Conservation (phyloP, 2,329 filamentous ascomycete genomes). For the Epichloe sibirici region DNA sequence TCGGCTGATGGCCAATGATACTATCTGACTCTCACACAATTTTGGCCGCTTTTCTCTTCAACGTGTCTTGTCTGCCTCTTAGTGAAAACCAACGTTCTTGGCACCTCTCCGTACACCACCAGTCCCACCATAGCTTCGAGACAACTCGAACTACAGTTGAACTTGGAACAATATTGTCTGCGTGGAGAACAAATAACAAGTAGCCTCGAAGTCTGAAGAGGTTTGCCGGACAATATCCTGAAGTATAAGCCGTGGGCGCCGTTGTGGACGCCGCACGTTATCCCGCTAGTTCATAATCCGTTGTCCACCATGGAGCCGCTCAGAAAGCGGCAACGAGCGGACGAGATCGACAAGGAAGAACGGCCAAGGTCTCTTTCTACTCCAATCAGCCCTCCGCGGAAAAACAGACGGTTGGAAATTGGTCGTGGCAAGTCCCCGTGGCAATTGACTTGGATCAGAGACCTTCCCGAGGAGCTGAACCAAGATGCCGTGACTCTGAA, state of each 20-base stretch:
- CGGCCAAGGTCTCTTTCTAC: constrained; percentile 17
- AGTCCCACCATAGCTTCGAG: too few species aligned
- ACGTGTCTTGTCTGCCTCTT: background rate
- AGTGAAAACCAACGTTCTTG: background rate
- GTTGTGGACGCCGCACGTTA: background rate
- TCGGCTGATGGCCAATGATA: too few species aligned
- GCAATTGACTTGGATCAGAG: constrained; percentile 56
- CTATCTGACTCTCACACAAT: too few species aligned
- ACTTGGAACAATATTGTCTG: too few species aligned
- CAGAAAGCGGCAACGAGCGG: constrained; percentile 19
- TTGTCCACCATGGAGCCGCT: constrained; percentile 17
- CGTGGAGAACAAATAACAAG: too few species aligned
- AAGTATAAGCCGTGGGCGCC: background rate
- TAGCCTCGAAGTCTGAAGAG: too few species aligned
- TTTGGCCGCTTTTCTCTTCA: too few species aligned
- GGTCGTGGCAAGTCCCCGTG: constrained; percentile 48
- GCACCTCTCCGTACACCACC: background rate
- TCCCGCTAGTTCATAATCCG: background rate
- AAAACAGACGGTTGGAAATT: constrained; percentile 13
- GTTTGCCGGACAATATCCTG: background rate
- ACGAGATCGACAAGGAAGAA: constrained; percentile 4
- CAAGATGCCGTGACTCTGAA: constrained; percentile 50
- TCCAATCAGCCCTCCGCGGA: constrained; percentile 36
- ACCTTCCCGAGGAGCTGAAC: constrained; percentile 49
- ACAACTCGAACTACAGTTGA: too few species aligned